Evolutionary conservation across 1,284 basidiomycete genomes (phyloP), one percentile per base, ranked within the genome.

Genomic region (Omphalotus olearius): DNA sequence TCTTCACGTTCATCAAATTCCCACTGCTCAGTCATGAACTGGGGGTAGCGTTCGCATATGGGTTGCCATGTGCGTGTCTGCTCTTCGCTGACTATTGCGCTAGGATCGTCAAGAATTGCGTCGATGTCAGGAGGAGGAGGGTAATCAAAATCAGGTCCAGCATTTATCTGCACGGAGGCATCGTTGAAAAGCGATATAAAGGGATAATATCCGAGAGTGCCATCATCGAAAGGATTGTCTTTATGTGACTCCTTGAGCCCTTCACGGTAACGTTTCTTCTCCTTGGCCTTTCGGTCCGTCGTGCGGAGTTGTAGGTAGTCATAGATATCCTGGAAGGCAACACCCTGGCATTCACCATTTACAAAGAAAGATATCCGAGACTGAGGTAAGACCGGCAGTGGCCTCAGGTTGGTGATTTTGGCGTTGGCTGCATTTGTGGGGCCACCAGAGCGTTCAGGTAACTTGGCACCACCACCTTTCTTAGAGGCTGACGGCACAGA

Each of bases 121-220:
- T 91, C 88, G 55, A 91, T 79, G 57, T 91, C 83, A 13, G 73
- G 66, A 1, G 86, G 85, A 3, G 93, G 94, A 1, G 88, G 81
- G 61, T 79, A 90, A 1, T 79, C 78, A 63, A 97, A 98, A 46
- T 87, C 67, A 0, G 94, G 93, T 0, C 94, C 95, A 26, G 93
- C 83, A 64, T 98, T 97, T 55, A 97, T 77, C 42, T 71, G 78
- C 5, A 93, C 89, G 56, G 85, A 82, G 1, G 93, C 97, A 50
- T 89, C 87, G 56, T 94, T 95, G 72, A 93, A 99, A 38, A 96
- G 76, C 2, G 93, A 97, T 47, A 97, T 83, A 71, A 97, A 88
- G 0, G 95, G 93, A 64, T 94, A 99, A 68, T 99, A 99, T 0
- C 97, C 97, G 5, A 98, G 71, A 16, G 87, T 88, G 9, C 97